Evolutionary conservation across 2,329 filamentous ascomycete genomes (phyloP).

Genomic region (Fusarium sterilihyphosum): DNA sequence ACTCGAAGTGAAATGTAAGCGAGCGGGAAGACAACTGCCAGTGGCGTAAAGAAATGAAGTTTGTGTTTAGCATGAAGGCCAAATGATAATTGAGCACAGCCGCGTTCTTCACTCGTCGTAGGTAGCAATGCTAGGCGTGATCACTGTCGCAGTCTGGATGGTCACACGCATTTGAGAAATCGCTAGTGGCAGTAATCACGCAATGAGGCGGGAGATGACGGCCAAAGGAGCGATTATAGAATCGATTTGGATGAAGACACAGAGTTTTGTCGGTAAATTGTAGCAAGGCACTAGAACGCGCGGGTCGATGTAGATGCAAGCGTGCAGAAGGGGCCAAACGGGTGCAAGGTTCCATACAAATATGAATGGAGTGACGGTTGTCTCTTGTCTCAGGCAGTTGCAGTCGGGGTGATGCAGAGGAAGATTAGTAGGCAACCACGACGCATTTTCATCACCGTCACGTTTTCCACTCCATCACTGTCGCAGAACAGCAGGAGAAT

Average conservation of each 20-base stretch:
- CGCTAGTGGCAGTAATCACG: slow-evolving; percentile 39
- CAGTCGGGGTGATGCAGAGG: slow-evolving; percentile 20
- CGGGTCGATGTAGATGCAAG: slow-evolving; percentile 3
- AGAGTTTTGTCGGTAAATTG: slow-evolving; percentile 10
- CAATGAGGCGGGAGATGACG: slow-evolving; percentile 26
- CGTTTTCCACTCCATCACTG: slow-evolving; percentile 6
- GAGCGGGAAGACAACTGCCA: neutral
- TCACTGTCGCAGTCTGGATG: slow-evolving; percentile 24
- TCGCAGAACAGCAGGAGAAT: slow-evolving; percentile 8
- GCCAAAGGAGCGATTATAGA: slow-evolving; percentile 14
- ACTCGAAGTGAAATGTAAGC: slow-evolving; percentile 3
- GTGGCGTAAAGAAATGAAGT: neutral
- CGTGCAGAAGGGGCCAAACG: slow-evolving; percentile 2
- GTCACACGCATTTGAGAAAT: slow-evolving; percentile 40
- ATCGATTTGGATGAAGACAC: slow-evolving; percentile 24
- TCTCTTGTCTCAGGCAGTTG: slow-evolving; percentile 19
- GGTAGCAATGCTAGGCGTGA: slow-evolving; percentile 17
- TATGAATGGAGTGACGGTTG: slow-evolving; percentile 9
- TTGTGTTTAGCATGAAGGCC: slow-evolving; percentile 15
- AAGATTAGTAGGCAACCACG: slow-evolving; percentile 16
- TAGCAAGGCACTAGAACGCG: slow-evolving; percentile 19
- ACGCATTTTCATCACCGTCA: slow-evolving; percentile 18
- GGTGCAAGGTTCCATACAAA: slow-evolving; percentile 5
- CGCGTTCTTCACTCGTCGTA: slow-evolving; percentile 25
- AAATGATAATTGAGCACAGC: slow-evolving; percentile 31